phyloP scores from a whole-genome alignment of 2,329 filamentous ascomycete species.

The Paraphaeosphaeria minitans region DNA sequence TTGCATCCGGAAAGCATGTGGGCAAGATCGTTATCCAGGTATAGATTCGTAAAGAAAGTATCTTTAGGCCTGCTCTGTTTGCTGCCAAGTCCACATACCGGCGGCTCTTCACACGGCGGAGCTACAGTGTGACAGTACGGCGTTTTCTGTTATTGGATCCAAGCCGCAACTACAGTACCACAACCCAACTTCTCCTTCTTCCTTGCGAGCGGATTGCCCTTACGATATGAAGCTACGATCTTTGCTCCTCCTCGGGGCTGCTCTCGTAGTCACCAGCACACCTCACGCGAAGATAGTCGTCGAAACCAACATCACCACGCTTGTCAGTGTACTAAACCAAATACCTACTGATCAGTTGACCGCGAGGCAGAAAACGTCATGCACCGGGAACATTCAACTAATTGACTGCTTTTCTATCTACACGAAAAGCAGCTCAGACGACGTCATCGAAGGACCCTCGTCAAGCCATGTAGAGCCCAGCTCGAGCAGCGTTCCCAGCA shows the following conservation, averaged over 20 bases:
- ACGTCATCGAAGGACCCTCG: not conserved
- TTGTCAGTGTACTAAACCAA: not conserved
- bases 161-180: not conserved
- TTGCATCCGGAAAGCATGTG: constrained; percentile 42
- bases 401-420: not conserved
- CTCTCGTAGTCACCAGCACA: not conserved
- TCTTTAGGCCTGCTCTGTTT: not conserved
- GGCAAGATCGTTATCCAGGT: constrained; percentile 33
- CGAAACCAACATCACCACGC: not conserved
- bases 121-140: not conserved
- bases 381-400: not conserved
- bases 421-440: no score
- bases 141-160: not conserved
- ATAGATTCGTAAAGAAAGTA: not conserved
- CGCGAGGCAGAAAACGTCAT: no score
- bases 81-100: not conserved
- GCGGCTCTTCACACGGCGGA: not conserved
- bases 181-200: not conserved
- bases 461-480: not conserved
- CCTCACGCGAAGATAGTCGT: not conserved
- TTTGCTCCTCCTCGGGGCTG: not conserved
- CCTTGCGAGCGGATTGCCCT: not conserved
- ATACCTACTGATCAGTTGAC: no score
- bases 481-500: not conserved
- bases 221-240: not conserved